A percentile compares a stretch with the other conserved stretches of the same genome.
These are phyloP conservation scores for Populus deltoides DNA, from an alignment of 345 rosid genomes.

Conservation along the genomic window DNA sequence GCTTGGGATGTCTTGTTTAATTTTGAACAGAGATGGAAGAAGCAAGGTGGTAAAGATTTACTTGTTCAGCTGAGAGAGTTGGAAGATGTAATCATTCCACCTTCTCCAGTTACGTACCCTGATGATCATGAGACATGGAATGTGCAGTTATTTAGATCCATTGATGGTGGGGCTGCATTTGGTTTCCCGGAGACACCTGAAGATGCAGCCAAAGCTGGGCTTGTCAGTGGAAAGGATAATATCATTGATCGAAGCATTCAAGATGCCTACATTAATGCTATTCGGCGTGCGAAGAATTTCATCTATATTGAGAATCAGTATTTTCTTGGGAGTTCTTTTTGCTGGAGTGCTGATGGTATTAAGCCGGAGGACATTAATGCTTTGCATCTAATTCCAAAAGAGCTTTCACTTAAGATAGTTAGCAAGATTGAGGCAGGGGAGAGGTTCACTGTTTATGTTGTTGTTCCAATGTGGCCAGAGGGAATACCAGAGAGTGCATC, in stretches of 20 bases:
- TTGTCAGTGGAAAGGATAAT: constrained; percentile 93
- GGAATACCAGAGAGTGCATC: constrained; percentile 90
- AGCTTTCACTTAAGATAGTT: constrained; percentile 85
- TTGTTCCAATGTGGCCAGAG: constrained; percentile 99
- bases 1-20: constrained; percentile 97
- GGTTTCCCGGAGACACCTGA: constrained; percentile 97
- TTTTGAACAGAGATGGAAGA: constrained; percentile 94
- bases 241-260: constrained; percentile 95
- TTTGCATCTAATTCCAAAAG: constrained; percentile 88
- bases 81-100: constrained; percentile 66
- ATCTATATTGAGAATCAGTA: constrained; percentile 95
- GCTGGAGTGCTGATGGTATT: constrained; percentile 77
- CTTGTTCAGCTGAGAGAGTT: constrained; percentile 82
- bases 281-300: constrained; percentile 90
- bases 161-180: constrained; percentile 98
- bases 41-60: constrained; percentile 88
- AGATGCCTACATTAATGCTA: constrained; percentile 91
- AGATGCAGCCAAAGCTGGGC: constrained; percentile 92
- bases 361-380: constrained; percentile 88
- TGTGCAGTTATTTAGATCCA: constrained; percentile 92
- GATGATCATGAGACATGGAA: constrained; percentile 90
- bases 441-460: constrained; percentile 75
- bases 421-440: constrained; percentile 91
- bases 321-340: constrained; percentile 89
- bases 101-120: constrained; percentile 73